Conservation (phyloP, 202 grass and related monocot species). For the Carex arenaria region DNA sequence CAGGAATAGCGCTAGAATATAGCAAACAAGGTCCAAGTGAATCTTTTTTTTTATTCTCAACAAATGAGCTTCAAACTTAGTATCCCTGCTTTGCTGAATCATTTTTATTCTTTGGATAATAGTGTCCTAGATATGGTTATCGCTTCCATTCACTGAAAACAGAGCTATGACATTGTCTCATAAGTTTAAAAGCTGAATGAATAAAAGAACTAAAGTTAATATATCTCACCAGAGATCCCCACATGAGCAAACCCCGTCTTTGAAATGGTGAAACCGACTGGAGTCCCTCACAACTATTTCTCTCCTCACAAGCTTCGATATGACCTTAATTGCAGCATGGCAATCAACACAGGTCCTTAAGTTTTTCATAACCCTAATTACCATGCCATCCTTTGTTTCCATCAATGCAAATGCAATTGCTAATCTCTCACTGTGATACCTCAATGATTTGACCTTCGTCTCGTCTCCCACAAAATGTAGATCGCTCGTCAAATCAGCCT, state of each 20-base stretch:
- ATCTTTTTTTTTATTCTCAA: too few species aligned
- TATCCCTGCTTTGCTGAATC: too few species aligned
- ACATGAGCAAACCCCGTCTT: slow-evolving; percentile 66
- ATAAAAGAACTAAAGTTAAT: not conserved
- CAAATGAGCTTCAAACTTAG: too few species aligned
- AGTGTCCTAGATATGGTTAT: not conserved
- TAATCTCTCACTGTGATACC: slow-evolving; percentile 78
- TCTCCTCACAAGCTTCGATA: slow-evolving; percentile 69
- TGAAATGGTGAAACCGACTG: slow-evolving; percentile 77
- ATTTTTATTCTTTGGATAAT: too few species aligned
- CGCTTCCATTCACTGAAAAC: not conserved
- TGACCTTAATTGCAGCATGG: slow-evolving; percentile 66
- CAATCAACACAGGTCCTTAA: slow-evolving; percentile 59
- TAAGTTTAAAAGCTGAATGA: not conserved
- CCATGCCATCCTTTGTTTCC: slow-evolving; percentile 39
- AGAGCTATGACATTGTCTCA: not conserved
- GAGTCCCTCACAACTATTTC: slow-evolving; percentile 74
- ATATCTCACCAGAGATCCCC: slow-evolving; percentile 61
- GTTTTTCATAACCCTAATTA: slow-evolving; percentile 80
- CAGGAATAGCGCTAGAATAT: too few species aligned
- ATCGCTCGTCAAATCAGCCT: slow-evolving; percentile 45
- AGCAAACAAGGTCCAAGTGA: too few species aligned
- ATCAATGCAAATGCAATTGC: slow-evolving; percentile 75
- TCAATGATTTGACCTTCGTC: slow-evolving; percentile 62
- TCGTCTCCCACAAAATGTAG: slow-evolving; percentile 73